Base-by-base conservation (phyloP, 2,329 filamentous ascomycete genomes). In the Colletotrichum tamarilloi region DNA sequence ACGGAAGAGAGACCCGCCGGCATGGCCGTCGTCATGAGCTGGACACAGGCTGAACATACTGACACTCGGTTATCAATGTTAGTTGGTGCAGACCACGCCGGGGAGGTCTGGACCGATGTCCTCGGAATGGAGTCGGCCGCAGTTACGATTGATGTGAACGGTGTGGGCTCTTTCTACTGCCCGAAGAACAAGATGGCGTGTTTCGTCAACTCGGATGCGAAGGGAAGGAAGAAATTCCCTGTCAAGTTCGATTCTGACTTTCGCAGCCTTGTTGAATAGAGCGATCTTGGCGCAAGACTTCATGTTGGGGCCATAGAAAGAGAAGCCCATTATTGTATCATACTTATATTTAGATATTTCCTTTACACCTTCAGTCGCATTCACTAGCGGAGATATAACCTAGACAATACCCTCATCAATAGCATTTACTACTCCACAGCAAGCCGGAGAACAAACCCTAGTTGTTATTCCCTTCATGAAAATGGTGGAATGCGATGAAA, bases 211-310 rank as follows among this genome's bases (percentile, higher is more conserved):
- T 62, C 53, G 26, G 60, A 71, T 1, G 71, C 67, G 1, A 73
- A 71, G 67, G 67, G 71, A 2, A 65, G 67, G 14, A 73, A 64
- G 32, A 63, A 16, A 5, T 73, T 73, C 1, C 71, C 71, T 1
- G 67, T 42, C 7, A 62, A 26, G 19, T 73, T 73, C 22, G 52
- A 73, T 2, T 57, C 67, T 28, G 71, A 58, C 7, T 73, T 73
- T 26, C 14, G 52, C n/a, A n/a, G 22, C 11, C 32, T 73, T 1
- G 12, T 73, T n/a, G 16, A 3, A 12, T 73, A 69, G 46, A 58
- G 9, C 16, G 22, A 53, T 24, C 28, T 3, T 16, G 7, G 53
- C 1, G 22, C 53, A 19, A 35, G 16, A 30, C 28, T 30, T 30
- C 28, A 30, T 30, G 6, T 30, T 30, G 28, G 28, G n/a, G 22